Evolutionary conservation across 139 green algal species (phyloP), one percentile per base, ranked within the genome.

Genomic region (Spirogloea muscicola): DNA sequence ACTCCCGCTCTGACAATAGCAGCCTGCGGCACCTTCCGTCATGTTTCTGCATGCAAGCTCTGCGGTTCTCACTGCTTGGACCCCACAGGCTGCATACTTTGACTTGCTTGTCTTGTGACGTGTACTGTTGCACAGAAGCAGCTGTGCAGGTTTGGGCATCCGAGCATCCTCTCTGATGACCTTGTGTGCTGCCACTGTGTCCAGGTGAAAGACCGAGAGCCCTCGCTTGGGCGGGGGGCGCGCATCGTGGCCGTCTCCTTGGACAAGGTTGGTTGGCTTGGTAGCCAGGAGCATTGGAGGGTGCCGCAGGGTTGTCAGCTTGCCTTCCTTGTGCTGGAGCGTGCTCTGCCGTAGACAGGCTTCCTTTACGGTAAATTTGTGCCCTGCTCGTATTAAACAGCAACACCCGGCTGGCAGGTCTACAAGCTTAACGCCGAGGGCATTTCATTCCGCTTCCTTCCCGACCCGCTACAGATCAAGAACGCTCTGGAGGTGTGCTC

Each of bases 391-490:
- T n/a, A n/a, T n/a, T n/a, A n/a, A n/a, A n/a, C n/a, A n/a, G n/a
- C n/a, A n/a, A n/a, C n/a, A n/a, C n/a, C n/a, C n/a, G n/a, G n/a
- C n/a, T n/a, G n/a, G 52, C 49, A 76, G 67, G 70, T 79, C 6
- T 79, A 79, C 29, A n/a, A 33, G 38, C 7, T 79, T 36, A 68
- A 46, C 13, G 70, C 70, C 3, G 70, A 79, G 61, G 70, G 70
- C 25, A 79, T 79, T 34, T 59, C 70, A 27, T 79, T 79, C 58
- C 37, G 70, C 37, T 79, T 79, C 29, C 51, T 79, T n/a, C 70
- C 70, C 0, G 70, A 79, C 42, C 60, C 70, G 39, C 29, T 77
- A 18, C 70, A 79, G 66, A 38, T 79, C 60, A 79, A 75, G 1
- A 55, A 79, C 62, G 70, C 70, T 13, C 27, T 79, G n/a, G 46